phyloP scores from a whole-genome alignment of 257 asterid genomes.

The Plantago elongata region DNA sequence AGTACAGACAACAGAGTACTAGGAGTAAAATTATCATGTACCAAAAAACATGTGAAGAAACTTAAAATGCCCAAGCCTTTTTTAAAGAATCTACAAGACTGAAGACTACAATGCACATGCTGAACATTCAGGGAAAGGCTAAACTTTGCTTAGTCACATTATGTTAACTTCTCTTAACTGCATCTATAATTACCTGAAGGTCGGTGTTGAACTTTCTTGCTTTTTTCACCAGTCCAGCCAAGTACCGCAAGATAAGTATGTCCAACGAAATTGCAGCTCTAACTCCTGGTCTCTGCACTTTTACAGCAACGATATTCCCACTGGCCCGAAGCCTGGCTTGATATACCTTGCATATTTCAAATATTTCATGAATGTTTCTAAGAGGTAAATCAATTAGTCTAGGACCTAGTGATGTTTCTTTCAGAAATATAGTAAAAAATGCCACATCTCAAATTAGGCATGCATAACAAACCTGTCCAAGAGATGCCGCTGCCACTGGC shows the following conservation, averaged over 20 bases:
- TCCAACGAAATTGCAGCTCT: slow-evolving; percentile 94
- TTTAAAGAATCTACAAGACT: not conserved
- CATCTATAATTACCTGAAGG: slow-evolving; percentile 65
- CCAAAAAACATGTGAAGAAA: slow-evolving; percentile 14
- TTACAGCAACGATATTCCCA: slow-evolving; percentile 82
- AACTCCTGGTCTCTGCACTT: slow-evolving; percentile 99
- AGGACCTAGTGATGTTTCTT: slow-evolving; percentile 6
- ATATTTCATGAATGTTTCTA: not conserved
- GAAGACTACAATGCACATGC: slow-evolving; percentile 6
- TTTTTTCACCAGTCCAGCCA: slow-evolving; percentile 68
- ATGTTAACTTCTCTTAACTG: not conserved
- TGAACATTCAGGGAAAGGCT: not conserved
- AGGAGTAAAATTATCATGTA: slow-evolving; percentile 15
- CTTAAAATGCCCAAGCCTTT: not conserved
- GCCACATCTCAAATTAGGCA: slow-evolving; percentile 1
- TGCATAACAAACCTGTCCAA: slow-evolving; percentile 69
- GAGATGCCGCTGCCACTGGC: slow-evolving; percentile 98
- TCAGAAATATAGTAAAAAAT: not conserved
- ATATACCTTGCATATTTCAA: slow-evolving; percentile 63
- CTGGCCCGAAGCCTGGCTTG: slow-evolving; percentile 86
- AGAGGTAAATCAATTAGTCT: slow-evolving; percentile 11
- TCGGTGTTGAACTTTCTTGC: slow-evolving; percentile 82
- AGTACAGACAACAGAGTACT: not conserved
- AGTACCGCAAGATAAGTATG: slow-evolving; percentile 74
- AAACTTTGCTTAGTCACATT: not conserved